phyloP scores from a whole-genome alignment of 495 filamentous ascomycete species.

The Aspergillus saccharolyticus region DNA sequence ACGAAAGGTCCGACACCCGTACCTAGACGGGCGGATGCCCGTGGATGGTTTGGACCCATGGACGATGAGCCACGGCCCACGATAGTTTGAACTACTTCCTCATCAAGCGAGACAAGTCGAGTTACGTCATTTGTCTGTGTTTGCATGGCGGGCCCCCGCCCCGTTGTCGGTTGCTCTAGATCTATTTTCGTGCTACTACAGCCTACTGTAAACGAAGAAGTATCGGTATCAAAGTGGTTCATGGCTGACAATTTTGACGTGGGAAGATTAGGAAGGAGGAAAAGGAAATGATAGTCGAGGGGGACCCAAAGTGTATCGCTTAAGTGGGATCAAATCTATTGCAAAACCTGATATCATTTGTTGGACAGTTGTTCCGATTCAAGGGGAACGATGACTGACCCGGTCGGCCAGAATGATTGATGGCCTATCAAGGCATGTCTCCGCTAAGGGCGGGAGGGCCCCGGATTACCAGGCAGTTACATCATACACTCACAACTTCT shows the following conservation, averaged over 20 bases:
- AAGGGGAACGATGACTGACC: not conserved
- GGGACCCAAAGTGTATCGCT: not conserved
- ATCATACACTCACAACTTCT: not conserved
- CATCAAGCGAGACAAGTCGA: not conserved
- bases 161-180: not conserved
- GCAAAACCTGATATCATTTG: not conserved
- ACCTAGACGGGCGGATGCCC: not conserved
- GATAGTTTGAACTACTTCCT: not conserved
- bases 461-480: not conserved
- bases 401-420: not conserved
- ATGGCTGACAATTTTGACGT: not conserved
- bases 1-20: not conserved
- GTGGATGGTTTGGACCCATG: not conserved
- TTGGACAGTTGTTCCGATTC: constrained; percentile 3
- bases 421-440: not conserved
- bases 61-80: not conserved
- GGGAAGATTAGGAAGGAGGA: not conserved
- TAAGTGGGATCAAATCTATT: not conserved
- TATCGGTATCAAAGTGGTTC: not conserved
- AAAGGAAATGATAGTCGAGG: constrained; percentile 1
- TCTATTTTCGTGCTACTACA: no score
- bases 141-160: not conserved
- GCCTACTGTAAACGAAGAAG: not conserved
- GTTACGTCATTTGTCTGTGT: not conserved
- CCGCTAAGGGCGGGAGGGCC: not conserved